Conservation (phyloP, 2,329 filamentous ascomycete species). For the Cryphonectria carpinicola region DNA sequence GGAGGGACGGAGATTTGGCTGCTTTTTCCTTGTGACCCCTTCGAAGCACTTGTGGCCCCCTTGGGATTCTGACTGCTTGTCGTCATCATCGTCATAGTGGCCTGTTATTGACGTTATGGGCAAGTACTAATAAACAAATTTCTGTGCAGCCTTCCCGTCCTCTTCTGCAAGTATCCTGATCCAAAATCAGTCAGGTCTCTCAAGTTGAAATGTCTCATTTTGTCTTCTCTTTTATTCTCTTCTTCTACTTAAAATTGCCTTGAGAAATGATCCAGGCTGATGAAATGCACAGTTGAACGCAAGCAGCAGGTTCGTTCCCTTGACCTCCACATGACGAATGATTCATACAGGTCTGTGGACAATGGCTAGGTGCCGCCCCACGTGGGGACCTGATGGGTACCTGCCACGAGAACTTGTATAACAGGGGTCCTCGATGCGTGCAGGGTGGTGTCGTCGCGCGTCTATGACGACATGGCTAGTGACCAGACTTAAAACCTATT, state of each 20-base stretch:
- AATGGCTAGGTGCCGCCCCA: slow-evolving; percentile 6
- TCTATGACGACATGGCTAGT: slow-evolving; percentile 26
- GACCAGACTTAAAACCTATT: slow-evolving; percentile 20
- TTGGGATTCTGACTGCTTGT: slow-evolving; percentile 6
- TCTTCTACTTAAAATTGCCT: neutral
- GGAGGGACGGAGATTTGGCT: no score
- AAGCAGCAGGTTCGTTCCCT: neutral
- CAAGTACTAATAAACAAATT: neutral
- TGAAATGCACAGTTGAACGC: neutral
- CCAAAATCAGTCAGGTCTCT: neutral
- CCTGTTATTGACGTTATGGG: slow-evolving; percentile 10
- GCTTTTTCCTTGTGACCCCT: neutral
- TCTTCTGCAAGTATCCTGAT: neutral
- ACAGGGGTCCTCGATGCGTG: slow-evolving; percentile 6
- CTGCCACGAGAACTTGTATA: slow-evolving; percentile 3
- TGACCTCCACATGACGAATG: neutral
- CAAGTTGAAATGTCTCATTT: neutral
- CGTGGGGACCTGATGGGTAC: slow-evolving; percentile 4
- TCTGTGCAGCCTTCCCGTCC: neutral
- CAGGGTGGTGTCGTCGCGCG: neutral
- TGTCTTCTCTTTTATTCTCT: neutral
- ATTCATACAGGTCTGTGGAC: neutral
- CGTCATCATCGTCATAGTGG: slow-evolving; percentile 27
- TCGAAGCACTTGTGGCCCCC: neutral
- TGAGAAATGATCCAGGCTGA: neutral